Evolutionary conservation across 2,329 filamentous ascomycete species (phyloP).

Genomic region (Capronia epimyces): DNA sequence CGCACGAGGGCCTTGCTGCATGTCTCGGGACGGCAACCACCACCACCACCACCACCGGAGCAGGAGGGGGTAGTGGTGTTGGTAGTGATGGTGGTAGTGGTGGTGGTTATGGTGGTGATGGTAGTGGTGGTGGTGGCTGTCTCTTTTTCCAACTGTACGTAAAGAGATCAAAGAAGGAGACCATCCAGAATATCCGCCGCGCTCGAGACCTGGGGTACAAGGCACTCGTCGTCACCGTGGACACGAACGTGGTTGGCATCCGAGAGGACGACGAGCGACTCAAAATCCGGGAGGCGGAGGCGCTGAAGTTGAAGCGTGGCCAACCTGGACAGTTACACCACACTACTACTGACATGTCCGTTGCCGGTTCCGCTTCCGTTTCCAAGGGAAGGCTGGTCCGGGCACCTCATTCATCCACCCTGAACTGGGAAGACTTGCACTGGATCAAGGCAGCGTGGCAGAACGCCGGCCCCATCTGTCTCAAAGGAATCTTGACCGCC

Average conservation of each 20-base stretch:
- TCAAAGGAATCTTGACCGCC: slow-evolving; percentile 55
- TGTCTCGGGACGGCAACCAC: slow-evolving; percentile 31
- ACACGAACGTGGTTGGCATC: slow-evolving; percentile 42
- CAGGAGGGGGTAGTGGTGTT: no score
- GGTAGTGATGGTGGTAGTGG: no score
- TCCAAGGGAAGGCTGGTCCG: slow-evolving; percentile 29
- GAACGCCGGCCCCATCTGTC: slow-evolving; percentile 49
- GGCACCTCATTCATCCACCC: slow-evolving; percentile 48
- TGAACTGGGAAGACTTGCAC: slow-evolving; percentile 53
- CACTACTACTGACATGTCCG: no score
- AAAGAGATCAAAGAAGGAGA: slow-evolving; percentile 46
- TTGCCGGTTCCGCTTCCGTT: no score
- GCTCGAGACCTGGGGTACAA: slow-evolving; percentile 26
- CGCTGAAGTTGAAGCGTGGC: slow-evolving; percentile 45
- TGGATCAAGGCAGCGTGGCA: slow-evolving; percentile 38
- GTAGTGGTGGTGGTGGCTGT: no score
- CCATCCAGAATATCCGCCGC: slow-evolving; percentile 41
- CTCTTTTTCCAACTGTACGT: slow-evolving; percentile 47
- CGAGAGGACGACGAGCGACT: slow-evolving; percentile 54
- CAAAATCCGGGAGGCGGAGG: slow-evolving; percentile 34
- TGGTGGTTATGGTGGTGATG: no score
- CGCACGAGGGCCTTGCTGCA: no score
- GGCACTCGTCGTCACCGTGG: slow-evolving; percentile 29
- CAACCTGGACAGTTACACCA: no score
- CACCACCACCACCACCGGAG: neutral